Evolutionary conservation across 331 rosid species (phyloP).

Genomic region (Saraca asoca): DNA sequence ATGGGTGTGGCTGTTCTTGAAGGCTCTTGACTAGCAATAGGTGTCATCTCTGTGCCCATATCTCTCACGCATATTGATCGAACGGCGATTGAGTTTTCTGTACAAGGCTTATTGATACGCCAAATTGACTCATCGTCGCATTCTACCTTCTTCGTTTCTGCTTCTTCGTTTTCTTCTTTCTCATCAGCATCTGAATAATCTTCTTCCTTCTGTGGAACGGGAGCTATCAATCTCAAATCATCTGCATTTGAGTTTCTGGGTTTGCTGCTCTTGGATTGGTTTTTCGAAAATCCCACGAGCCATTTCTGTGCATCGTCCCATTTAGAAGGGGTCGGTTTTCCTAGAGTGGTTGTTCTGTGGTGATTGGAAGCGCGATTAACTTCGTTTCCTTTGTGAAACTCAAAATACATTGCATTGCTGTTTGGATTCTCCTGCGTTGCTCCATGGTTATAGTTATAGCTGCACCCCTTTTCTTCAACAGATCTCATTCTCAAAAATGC

Average conservation of each 20-base stretch:
- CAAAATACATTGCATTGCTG: constrained; percentile 52
- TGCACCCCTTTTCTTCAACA: constrained; percentile 66
- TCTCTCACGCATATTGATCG: constrained; percentile 86
- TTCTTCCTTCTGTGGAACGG: constrained; percentile 82
- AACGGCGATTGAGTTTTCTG: constrained; percentile 45
- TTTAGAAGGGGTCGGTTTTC: constrained; percentile 93
- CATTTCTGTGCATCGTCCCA: constrained; percentile 99
- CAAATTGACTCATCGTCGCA: constrained; percentile 72
- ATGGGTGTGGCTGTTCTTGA: constrained; percentile 91
- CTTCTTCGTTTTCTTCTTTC: constrained; percentile 49
- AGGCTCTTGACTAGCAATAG: constrained; percentile 88
- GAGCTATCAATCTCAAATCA: constrained; percentile 88
- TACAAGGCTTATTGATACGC: constrained; percentile 52
- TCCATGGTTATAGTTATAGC: constrained; percentile 46
- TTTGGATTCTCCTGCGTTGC: constrained; percentile 52
- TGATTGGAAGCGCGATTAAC: constrained; percentile 50
- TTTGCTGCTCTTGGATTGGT: constrained; percentile 62
- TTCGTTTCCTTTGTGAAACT: constrained; percentile 73
- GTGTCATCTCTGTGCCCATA: constrained; percentile 99
- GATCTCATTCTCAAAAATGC: constrained; percentile 64
- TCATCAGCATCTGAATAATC: constrained; percentile 58
- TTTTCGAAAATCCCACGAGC: constrained; percentile 84
- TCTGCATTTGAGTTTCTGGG: constrained; percentile 94
- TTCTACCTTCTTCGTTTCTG: constrained; percentile 74
- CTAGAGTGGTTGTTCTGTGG: constrained; percentile 49